Evolutionary conservation across 1,284 basidiomycete genomes (phyloP).

Genomic region (Papiliotrema nemorosa): DNA sequence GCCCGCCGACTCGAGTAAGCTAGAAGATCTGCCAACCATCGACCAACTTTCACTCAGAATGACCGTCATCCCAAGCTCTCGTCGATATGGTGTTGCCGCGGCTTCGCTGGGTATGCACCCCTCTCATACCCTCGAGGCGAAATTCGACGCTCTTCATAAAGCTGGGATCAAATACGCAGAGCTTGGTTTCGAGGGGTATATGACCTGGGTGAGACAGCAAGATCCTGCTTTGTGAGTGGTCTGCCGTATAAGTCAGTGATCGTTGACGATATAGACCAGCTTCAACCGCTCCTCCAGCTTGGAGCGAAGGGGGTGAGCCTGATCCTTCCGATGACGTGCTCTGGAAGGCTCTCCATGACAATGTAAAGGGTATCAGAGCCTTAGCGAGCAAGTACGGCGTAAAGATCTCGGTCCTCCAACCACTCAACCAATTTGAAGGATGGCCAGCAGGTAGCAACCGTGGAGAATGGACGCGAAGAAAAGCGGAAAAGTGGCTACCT

Average conservation of each 20-base stretch:
- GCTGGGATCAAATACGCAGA: constrained; percentile 14
- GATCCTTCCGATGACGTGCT: constrained; percentile 12
- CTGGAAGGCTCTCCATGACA: constrained; percentile 10
- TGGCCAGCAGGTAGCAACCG: constrained; percentile 6
- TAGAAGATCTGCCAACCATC: too few relatives aligned
- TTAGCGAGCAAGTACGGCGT: constrained; percentile 7
- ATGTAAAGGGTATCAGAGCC: constrained; percentile 4
- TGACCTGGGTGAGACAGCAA: constrained; percentile 17
- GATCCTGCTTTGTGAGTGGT: constrained; percentile 14
- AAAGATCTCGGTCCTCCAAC: constrained; percentile 11
- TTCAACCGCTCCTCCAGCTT: constrained; percentile 8
- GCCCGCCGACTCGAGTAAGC: too few relatives aligned
- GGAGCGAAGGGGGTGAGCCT: constrained; percentile 15
- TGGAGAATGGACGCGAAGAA: constrained; percentile 8
- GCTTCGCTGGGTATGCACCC: constrained; percentile 17
- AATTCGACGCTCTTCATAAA: constrained; percentile 18
- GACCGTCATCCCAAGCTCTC: too few relatives aligned
- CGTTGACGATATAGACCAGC: constrained; percentile 12
- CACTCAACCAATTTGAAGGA: constrained; percentile 19
- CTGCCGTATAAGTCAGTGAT: constrained; percentile 1
- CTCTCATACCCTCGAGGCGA: constrained; percentile 15
- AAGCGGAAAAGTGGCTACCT: constrained; percentile 12
- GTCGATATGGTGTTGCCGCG: constrained; percentile 10
- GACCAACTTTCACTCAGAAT: too few relatives aligned
- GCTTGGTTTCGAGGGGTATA: constrained; percentile 15